phyloP scores from a whole-genome alignment of 2,329 filamentous ascomycete species.

The Dactylellina drechsleri region DNA sequence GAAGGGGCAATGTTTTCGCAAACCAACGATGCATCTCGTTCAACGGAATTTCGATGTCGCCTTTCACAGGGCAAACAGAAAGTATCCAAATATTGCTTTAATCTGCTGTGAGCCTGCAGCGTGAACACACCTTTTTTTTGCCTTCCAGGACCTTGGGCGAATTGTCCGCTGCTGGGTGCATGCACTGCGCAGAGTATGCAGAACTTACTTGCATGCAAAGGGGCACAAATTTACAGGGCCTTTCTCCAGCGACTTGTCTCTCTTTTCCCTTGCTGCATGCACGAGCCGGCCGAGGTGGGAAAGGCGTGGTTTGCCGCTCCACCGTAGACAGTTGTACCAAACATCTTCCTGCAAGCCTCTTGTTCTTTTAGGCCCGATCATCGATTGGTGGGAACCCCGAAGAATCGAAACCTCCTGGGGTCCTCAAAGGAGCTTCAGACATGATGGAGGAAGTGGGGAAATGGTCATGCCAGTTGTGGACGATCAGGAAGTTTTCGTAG shows the following conservation, averaged over 20 bases:
- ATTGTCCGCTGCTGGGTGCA: not conserved
- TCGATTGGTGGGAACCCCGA: conserved; percentile 10
- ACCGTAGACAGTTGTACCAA: conserved; percentile 11
- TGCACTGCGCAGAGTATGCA: conserved; percentile 17
- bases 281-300: conserved; percentile 6
- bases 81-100: no score
- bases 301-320: conserved; percentile 19
- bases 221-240: conserved; percentile 12
- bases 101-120: no score
- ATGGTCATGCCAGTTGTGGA: conserved; percentile 1
- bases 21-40: no score
- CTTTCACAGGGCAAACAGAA: no score
- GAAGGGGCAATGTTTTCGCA: not conserved
- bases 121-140: no score
- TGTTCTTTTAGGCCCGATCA: not conserved
- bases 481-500: conserved; percentile 15
- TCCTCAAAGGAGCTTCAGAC: conserved; percentile 2
- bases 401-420: not conserved
- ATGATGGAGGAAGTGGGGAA: conserved; percentile 27
- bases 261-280: conserved; percentile 9
- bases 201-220: conserved; percentile 52
- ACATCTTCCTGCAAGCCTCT: conserved; percentile 29
- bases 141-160: no score
- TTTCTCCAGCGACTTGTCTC: conserved; percentile 11
- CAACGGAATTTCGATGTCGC: no score